Conservation (phyloP, 1,284 basidiomycete species). For the Phlebopus sp. region DNA sequence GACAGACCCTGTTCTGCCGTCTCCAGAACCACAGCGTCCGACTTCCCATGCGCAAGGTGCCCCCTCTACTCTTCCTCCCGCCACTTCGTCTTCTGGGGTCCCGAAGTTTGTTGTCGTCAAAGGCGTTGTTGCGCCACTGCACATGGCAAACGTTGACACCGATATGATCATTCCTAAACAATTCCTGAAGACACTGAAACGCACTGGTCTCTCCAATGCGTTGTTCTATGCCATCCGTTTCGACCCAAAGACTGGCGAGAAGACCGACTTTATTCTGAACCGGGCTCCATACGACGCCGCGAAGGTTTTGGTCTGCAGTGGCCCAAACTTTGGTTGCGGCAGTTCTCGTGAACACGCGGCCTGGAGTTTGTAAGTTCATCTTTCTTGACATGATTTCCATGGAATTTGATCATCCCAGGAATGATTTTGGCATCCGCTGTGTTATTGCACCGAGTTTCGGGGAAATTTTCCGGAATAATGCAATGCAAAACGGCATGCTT, state of each 20-base stretch:
- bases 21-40: slow-evolving; percentile 53
- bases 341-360: slow-evolving; percentile 94
- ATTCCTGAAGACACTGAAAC: slow-evolving; percentile 93
- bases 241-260: slow-evolving; percentile 74
- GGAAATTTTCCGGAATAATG: slow-evolving; percentile 91
- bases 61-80: slow-evolving; percentile 42
- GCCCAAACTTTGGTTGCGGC: slow-evolving; percentile 93
- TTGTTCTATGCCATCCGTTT: slow-evolving; percentile 86
- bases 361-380: slow-evolving; percentile 79
- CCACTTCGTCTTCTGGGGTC: slow-evolving; percentile 59
- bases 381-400: slow-evolving; percentile 1
- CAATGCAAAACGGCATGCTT: slow-evolving; percentile 97
- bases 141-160: slow-evolving; percentile 92
- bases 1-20: slow-evolving; percentile 68
- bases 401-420: slow-evolving; percentile 43
- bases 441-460: slow-evolving; percentile 93
- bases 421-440: slow-evolving; percentile 92
- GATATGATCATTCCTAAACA: slow-evolving; percentile 98
- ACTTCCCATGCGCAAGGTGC: slow-evolving; percentile 32
- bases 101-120: slow-evolving; percentile 79
- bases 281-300: slow-evolving; percentile 78
- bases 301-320: slow-evolving; percentile 86
- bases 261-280: slow-evolving; percentile 90
- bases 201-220: slow-evolving; percentile 88
- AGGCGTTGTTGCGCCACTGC: slow-evolving; percentile 86